Evolutionary conservation across 257 asterid species (phyloP).

Genomic region (Nicotiana tomentosiformis): DNA sequence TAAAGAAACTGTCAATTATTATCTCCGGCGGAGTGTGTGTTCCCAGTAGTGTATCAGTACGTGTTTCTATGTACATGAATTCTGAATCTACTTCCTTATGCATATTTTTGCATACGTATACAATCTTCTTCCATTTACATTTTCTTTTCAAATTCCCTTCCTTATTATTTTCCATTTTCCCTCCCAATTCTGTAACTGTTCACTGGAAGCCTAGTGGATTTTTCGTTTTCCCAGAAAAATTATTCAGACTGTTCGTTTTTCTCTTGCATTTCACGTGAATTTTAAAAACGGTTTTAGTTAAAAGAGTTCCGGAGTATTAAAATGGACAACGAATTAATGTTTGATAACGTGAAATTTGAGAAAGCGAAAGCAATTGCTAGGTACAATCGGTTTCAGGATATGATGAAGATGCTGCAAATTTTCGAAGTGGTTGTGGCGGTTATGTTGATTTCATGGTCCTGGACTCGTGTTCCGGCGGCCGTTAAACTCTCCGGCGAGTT

Average conservation of each 20-base stretch:
- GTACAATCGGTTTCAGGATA: constrained; percentile 38
- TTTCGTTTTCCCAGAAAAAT: background rate
- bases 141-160: constrained; percentile 8
- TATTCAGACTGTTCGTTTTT: background rate
- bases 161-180: constrained; percentile 4
- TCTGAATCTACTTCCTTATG: constrained; percentile 21
- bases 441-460: constrained; percentile 62
- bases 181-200: constrained; percentile 8
- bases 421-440: constrained; percentile 36
- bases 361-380: constrained; percentile 36
- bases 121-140: background rate
- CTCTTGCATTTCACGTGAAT: background rate
- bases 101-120: constrained; percentile 20
- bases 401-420: constrained; percentile 35
- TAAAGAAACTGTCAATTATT: background rate
- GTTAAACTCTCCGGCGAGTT: constrained; percentile 16
- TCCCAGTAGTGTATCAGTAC: constrained; percentile 6
- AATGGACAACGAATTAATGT: constrained; percentile 23
- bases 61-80: constrained; percentile 29
- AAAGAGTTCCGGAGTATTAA: background rate
- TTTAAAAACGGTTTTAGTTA: background rate
- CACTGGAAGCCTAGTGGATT: constrained; percentile 4
- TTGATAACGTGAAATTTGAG: constrained; percentile 27
- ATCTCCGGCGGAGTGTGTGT: constrained; percentile 16
- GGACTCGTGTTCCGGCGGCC: constrained; percentile 44